These are phyloP conservation scores for Gnetum montanum DNA, from an alignment of 75 land plant species.

Conservation along the genomic window DNA sequence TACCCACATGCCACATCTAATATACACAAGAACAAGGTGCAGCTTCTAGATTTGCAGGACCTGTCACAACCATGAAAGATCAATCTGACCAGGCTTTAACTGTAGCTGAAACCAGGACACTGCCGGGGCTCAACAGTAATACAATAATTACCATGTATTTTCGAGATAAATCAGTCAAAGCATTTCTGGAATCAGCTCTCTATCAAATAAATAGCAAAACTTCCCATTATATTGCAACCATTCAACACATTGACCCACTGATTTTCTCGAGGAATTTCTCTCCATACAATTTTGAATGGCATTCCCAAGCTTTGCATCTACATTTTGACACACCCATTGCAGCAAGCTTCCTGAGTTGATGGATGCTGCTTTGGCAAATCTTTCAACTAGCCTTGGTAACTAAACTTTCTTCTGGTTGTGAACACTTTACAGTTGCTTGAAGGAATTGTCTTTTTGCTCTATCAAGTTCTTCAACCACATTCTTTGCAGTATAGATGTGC, in stretches of 20 bases:
- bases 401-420: constrained; percentile 55
- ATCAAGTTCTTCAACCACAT: constrained; percentile 52
- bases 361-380: constrained; percentile 48
- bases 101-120: no score
- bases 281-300: constrained; percentile 47
- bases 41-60: no score
- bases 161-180: no score
- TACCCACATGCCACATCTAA: no score
- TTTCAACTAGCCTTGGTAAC: constrained; percentile 59
- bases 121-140: no score
- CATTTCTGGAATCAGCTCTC: constrained; percentile 24
- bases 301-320: constrained; percentile 34
- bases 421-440: constrained; percentile 48
- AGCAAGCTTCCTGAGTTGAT: constrained; percentile 33
- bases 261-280: constrained; percentile 24
- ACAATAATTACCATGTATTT: no score
- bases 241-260: constrained; percentile 59
- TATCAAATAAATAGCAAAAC: constrained; percentile 61
- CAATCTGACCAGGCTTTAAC: no score
- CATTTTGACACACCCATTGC: constrained; percentile 51
- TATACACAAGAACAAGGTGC: no score
- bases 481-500: constrained; percentile 45
- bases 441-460: constrained; percentile 57
- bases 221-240: constrained; percentile 73
- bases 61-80: no score